Evolutionary conservation across 495 filamentous ascomycete genomes (phyloP).

Genomic region (Penicillium cataractarum): DNA sequence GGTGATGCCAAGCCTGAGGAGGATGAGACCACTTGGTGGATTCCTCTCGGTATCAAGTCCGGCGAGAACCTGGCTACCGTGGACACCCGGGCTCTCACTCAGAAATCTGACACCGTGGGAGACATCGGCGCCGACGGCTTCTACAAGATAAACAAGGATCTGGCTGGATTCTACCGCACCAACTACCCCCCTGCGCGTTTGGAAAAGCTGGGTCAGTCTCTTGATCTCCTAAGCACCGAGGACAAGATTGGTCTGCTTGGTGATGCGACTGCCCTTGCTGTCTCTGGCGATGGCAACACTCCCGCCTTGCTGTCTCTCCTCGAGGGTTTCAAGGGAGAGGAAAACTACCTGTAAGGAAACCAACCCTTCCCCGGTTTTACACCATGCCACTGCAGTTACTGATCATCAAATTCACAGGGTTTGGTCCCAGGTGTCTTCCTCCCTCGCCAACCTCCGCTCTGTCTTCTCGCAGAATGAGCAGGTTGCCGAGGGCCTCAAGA

Average conservation of each 20-base stretch:
- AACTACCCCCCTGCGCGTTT: conserved; percentile 85
- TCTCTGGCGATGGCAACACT: conserved; percentile 81
- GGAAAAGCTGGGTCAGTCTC: conserved; percentile 73
- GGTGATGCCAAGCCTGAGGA: conserved; percentile 91
- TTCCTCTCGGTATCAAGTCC: conserved; percentile 79
- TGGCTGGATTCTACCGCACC: conserved; percentile 89
- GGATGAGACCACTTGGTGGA: conserved; percentile 93
- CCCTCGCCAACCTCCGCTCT: conserved; percentile 65
- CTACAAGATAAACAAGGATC: conserved; percentile 89
- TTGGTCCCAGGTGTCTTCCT: conserved; percentile 80
- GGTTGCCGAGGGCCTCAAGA: conserved; percentile 67
- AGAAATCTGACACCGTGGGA: conserved; percentile 72
- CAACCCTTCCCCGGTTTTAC: neutral
- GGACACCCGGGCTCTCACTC: conserved; percentile 62
- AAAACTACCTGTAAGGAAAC: conserved; percentile 69
- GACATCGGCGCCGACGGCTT: conserved; percentile 72
- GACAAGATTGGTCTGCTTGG: conserved; percentile 91
- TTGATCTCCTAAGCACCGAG: conserved; percentile 72
- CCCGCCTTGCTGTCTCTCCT: conserved; percentile 78
- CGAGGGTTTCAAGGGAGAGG: conserved; percentile 79
- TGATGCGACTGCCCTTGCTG: conserved; percentile 88
- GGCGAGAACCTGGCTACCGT: conserved; percentile 41
- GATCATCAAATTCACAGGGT: conserved; percentile 51
- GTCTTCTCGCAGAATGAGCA: conserved; percentile 63
- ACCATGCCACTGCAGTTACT: conserved; percentile 18